Percentiles rank a stretch among this genome's conserved stretches.
Conservation (phyloP, 2,329 filamentous ascomycete species). For the Tolypocladium tropicale region DNA sequence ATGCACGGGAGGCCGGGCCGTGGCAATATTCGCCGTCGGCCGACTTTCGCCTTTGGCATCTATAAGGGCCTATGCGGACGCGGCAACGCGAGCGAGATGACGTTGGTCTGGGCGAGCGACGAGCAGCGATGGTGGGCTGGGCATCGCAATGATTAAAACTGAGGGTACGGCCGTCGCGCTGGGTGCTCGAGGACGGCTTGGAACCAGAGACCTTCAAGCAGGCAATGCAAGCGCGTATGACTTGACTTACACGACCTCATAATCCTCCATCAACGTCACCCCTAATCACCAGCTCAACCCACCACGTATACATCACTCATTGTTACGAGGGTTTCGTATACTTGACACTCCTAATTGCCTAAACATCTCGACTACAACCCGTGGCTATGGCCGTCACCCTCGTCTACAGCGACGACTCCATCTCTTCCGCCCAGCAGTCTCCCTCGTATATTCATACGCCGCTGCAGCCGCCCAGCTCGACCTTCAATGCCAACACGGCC, state of each 20-base stretch:
- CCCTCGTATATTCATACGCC: conserved; percentile 8
- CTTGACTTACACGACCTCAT: too few species aligned
- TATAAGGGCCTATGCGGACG: too few species aligned
- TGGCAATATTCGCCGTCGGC: neutral
- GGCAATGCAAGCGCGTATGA: too few species aligned
- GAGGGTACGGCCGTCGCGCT: too few species aligned
- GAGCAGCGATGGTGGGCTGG: neutral
- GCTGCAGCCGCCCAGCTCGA: neutral
- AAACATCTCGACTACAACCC: neutral
- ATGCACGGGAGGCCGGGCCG: neutral
- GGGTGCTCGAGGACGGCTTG: too few species aligned
- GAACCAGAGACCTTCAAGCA: too few species aligned
- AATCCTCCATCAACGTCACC: too few species aligned
- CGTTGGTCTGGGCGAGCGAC: neutral
- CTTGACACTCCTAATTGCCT: too few species aligned
- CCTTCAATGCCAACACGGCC: neutral
- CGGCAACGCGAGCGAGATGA: too few species aligned
- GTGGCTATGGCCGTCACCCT: conserved; percentile 9
- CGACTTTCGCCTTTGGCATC: neutral
- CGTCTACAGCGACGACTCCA: conserved; percentile 8
- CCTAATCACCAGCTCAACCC: too few species aligned
- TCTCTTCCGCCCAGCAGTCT: conserved; percentile 10
- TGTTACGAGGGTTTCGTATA: too few species aligned
- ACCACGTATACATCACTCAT: too few species aligned
- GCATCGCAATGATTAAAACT: neutral